Conservation (phyloP, 2,329 filamentous ascomycete genomes). For the Hypoxylon sp. region DNA sequence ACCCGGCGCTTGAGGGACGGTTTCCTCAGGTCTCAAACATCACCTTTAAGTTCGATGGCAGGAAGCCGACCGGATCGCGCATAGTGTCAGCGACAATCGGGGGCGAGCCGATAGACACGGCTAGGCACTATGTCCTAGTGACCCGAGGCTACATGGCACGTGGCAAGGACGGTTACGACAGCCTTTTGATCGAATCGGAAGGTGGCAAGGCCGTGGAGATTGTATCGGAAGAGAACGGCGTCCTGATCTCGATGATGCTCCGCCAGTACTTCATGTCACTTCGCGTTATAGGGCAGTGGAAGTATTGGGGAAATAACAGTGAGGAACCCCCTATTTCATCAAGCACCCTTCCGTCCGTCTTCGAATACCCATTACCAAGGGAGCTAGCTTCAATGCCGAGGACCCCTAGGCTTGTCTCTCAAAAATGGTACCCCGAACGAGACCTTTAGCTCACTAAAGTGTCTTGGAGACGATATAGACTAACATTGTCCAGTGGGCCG, state of each 20-base stretch:
- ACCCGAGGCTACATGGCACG: slow-evolving; percentile 91
- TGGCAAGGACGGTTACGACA: slow-evolving; percentile 87
- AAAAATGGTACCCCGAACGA: neutral
- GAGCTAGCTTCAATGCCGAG: neutral
- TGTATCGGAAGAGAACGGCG: slow-evolving; percentile 87
- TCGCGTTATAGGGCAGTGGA: slow-evolving; percentile 85
- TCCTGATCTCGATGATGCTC: slow-evolving; percentile 87
- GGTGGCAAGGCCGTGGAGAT: slow-evolving; percentile 83
- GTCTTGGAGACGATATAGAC: neutral
- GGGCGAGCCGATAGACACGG: slow-evolving; percentile 70
- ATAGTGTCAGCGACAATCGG: slow-evolving; percentile 73
- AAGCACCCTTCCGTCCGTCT: neutral
- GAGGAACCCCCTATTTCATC: slow-evolving; percentile 6
- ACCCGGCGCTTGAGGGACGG: slow-evolving; percentile 85
- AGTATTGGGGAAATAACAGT: slow-evolving; percentile 71
- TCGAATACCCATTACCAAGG: neutral
- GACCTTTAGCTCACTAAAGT: neutral
- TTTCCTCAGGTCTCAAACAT: slow-evolving; percentile 93
- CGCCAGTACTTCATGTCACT: slow-evolving; percentile 93
- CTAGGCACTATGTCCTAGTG: slow-evolving; percentile 77
- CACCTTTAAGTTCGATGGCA: slow-evolving; percentile 77
- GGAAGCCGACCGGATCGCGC: slow-evolving; percentile 70
- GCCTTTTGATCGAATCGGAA: slow-evolving; percentile 79
- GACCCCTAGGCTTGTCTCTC: neutral
- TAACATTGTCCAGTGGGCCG: slow-evolving; percentile 57